Evolutionary conservation across 2,329 filamentous ascomycete species (phyloP), one percentile per base, ranked within the genome.

Genomic region (Fusarium tupiense): DNA sequence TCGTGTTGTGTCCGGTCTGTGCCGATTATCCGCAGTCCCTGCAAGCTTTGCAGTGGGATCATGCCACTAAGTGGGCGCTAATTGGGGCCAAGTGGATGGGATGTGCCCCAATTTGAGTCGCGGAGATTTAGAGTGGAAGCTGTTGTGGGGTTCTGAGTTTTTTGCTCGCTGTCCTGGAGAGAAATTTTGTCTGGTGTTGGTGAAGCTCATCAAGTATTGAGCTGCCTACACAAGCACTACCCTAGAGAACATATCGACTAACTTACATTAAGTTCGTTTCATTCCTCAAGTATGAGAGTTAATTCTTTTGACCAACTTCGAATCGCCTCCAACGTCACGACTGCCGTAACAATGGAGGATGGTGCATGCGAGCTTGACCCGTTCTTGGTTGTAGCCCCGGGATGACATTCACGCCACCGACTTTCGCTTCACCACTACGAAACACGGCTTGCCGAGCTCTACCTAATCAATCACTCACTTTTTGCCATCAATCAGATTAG

Each of bases 1-100:
- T 19, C 19, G 33, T 40, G 20, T 43, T 49, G 22, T 50, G 19
- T 20, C 57, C 66, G 66, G 31, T 33, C 41, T 73, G 24, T 73
- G 71, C 71, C 71, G 71, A 64, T 61, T 69, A 68, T 52, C 71
- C 71, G 67, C 38, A 38, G 38, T 47, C 67, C 67, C 33, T 69
- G 69, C 50, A 26, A 53, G 13, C 8, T 43, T 38, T 59, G 31
- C 61, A 61, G 33, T 43, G 43, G 33, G 26, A 49, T 67, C 35
- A 56, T 62, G 56, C 58, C 66, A 73, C 71, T 67, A 46, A 29
- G 20, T 29, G 6, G 16, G 22, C 43, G n/a, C 56, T 54, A 50
- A 50, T 26, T 40, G 40, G 16, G 17, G 17, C 37, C 43, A 46
- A 61, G 56, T 71, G 61, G 56, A 14, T 19, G 35, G 19, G 16